Conservation (phyloP, 2,329 filamentous ascomycete species). For the Byssochlamys sp. region DNA sequence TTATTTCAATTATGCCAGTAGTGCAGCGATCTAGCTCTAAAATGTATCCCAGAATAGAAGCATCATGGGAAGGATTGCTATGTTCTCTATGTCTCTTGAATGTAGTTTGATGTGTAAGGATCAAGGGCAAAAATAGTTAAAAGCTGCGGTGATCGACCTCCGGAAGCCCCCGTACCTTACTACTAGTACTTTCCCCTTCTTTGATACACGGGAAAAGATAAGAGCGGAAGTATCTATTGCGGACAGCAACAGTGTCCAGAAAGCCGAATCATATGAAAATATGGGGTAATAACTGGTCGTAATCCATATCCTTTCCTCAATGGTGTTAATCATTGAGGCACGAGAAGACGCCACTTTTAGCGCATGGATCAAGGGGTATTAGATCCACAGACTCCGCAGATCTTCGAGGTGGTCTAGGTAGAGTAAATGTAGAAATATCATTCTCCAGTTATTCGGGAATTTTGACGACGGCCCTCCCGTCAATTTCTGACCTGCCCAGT, state of each 20-base stretch:
- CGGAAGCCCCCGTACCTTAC: too few relatives aligned
- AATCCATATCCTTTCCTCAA: background rate
- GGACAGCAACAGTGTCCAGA: background rate
- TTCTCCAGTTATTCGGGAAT: conserved; percentile 16
- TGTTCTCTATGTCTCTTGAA: too few relatives aligned
- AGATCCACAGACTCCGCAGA: background rate
- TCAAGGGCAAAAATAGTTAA: too few relatives aligned
- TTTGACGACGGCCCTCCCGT: conserved; percentile 28
- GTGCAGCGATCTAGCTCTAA: too few relatives aligned
- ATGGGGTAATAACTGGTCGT: background rate
- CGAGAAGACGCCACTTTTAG: background rate
- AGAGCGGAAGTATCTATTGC: background rate
- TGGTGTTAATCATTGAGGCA: background rate
- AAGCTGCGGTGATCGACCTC: too few relatives aligned
- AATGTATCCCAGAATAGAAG: too few relatives aligned
- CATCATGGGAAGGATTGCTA: too few relatives aligned
- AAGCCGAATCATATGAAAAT: background rate
- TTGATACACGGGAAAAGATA: background rate
- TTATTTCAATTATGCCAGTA: too few relatives aligned
- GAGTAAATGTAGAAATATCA: background rate
- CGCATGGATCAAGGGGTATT: background rate
- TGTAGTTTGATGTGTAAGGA: too few relatives aligned
- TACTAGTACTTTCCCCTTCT: background rate
- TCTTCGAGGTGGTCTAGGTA: background rate
- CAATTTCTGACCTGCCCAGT: conserved; percentile 28